Conservation (phyloP, 345 rosid species). For the Eucalyptus camaldulensis region DNA sequence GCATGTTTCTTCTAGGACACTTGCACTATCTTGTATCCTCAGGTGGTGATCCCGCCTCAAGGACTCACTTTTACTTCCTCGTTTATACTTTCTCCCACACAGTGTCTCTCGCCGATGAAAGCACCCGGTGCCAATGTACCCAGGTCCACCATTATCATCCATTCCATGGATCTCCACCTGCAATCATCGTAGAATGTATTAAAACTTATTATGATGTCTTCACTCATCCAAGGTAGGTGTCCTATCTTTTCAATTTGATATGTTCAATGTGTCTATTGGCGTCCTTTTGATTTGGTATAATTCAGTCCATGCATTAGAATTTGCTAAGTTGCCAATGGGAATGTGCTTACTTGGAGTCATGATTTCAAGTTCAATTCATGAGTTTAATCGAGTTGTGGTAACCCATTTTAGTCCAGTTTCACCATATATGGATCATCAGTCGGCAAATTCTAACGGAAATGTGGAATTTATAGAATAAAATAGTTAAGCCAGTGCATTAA, state of each 20-base stretch:
- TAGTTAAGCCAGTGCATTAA: not conserved
- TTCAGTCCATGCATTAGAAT: not conserved
- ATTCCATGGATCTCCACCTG: slow-evolving; percentile 13
- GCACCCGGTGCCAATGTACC: slow-evolving; percentile 20
- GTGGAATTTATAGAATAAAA: not conserved
- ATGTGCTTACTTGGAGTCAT: not conserved
- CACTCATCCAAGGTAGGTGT: not conserved
- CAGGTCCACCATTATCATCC: slow-evolving; percentile 13
- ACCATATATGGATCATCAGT: not conserved
- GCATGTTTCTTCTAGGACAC: too few relatives aligned
- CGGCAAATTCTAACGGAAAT: not conserved
- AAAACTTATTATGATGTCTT: not conserved
- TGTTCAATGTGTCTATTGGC: not conserved
- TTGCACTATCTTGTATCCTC: too few relatives aligned
- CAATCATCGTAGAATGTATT: not conserved
- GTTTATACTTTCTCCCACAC: too few relatives aligned
- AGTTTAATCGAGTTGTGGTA: not conserved
- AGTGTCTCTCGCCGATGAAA: not conserved
- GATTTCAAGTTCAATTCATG: not conserved
- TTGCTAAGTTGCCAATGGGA: not conserved
- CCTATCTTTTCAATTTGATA: not conserved
- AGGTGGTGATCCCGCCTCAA: too few relatives aligned
- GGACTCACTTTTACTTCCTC: too few relatives aligned
- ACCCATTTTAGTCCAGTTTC: not conserved
- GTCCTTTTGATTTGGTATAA: not conserved